A percentile compares a stretch with the other conserved stretches of the same genome.
Evolutionary conservation across 2,329 filamentous ascomycete species (phyloP).

Genomic region (Xylaria sp.): DNA sequence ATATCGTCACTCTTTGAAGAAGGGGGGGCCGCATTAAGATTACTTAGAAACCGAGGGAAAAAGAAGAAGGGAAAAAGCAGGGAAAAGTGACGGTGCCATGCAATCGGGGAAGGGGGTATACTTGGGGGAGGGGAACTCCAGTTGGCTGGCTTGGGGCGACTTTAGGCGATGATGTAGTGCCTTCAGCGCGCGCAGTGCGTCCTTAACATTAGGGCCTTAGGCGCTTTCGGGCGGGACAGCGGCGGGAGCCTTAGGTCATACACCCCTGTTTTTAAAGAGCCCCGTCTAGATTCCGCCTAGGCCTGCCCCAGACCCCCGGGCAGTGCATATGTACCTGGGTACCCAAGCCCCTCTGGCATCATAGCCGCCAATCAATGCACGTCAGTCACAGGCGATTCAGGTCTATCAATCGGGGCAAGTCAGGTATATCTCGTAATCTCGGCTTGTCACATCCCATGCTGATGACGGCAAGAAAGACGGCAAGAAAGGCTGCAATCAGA

Average conservation of each 20-base stretch:
- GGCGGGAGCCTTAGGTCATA: conserved; percentile 33
- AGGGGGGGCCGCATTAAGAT: conserved; percentile 9
- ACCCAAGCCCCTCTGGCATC: conserved; percentile 9
- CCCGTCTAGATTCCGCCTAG: conserved; percentile 2
- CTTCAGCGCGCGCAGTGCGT: conserved; percentile 28
- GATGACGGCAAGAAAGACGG: conserved; percentile 18
- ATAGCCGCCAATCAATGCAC: conserved; percentile 22
- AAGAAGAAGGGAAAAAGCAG: conserved; percentile 31
- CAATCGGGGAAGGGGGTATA: conserved; percentile 32
- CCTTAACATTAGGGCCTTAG: conserved; percentile 18
- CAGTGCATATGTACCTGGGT: too few species aligned
- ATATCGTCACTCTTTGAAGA: conserved; percentile 21
- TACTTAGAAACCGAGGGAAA: conserved; percentile 24
- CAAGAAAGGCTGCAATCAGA: conserved; percentile 1
- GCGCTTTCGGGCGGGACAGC: conserved; percentile 8
- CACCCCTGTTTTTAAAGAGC: conserved; percentile 28
- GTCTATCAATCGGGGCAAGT: conserved; percentile 10
- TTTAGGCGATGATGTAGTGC: conserved; percentile 37
- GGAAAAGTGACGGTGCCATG: conserved; percentile 35
- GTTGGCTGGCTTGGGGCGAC: conserved; percentile 16
- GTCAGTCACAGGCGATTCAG: conserved; percentile 16
- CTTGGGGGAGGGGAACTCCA: conserved; percentile 20
- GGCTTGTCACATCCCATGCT: conserved; percentile 18
- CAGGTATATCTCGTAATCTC: conserved; percentile 1
- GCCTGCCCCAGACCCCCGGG: not conserved